Base-by-base conservation (phyloP, 129 eudicot genomes). In the Tanacetum coccineum region DNA sequence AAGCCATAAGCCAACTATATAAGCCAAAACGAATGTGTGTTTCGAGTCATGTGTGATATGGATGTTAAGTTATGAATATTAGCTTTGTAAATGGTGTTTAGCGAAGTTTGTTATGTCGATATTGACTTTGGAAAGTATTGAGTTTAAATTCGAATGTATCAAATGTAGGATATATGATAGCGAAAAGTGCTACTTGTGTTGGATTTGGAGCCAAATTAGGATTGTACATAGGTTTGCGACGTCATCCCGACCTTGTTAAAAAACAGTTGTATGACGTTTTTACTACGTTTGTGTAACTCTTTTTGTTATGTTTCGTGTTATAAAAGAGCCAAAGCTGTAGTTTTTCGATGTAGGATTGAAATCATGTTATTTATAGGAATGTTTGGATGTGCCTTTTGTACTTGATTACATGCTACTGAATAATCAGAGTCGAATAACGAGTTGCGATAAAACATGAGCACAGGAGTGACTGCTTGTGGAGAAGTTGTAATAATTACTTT, bases 51-150 rank as follows among this genome's bases (percentile, higher is more conserved):
- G 30, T 15, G 14, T 51, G 71, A 47, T 12, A 9, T 67, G 32
- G 49, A 67, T 67, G 42, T 67, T 7, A 49, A 67, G 20, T 39
- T 15, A 40, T 30, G 42, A 59, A 52, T 36, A 15, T 67, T 52
- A 1, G 72, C 62, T 13, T 30, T 1, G 4, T 6, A 52, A 32
- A 18, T 15, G 60, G 36, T 36, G 9, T 44, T n/a, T 18, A 20
- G 11, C 13, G 13, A 63, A 56, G 45, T 44, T 70, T 21, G 26
- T 44, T 14, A 0, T 32, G 39, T 6, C 39, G 6, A 5, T 32
- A 32, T 32, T 32, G 53, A 12, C 53, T 48, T 13, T 48, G 53
- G 11, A 48, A 48, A 49, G 54, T 49, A 49, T 14, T 0, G 54
- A 9, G 18, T 49, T 49, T 49, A 17, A 49, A 49, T 49, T 49